These are phyloP conservation scores for Neofusicoccum laricinum DNA, from an alignment of 2,329 filamentous ascomycete genomes.

Conservation along the genomic window DNA sequence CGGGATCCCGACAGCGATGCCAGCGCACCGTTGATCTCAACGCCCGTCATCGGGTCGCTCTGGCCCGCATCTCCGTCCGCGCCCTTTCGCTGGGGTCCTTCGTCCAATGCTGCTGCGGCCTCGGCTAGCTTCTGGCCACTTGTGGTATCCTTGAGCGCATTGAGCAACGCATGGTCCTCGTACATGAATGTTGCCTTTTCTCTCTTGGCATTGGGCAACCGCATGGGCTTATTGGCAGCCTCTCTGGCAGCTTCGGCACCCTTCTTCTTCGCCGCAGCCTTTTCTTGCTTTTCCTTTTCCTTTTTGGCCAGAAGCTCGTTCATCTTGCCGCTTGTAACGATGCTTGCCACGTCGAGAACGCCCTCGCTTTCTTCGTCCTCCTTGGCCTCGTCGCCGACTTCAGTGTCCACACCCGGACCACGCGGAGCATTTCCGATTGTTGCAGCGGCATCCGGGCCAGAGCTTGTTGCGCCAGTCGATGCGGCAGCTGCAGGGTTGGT, in stretches of 20 bases:
- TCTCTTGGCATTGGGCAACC: conserved; percentile 70
- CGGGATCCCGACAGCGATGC: conserved; percentile 8
- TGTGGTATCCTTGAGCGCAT: conserved; percentile 52
- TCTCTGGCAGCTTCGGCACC: conserved; percentile 48
- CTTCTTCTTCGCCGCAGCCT: conserved; percentile 58
- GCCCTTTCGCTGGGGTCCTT: conserved; percentile 41
- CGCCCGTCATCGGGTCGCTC: conserved; percentile 25
- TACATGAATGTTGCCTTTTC: conserved; percentile 69
- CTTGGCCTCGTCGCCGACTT: conserved; percentile 51
- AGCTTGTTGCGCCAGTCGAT: conserved; percentile 52
- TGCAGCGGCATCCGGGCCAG: conserved; percentile 41
- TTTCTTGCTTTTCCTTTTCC: conserved; percentile 74
- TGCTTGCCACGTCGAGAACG: conserved; percentile 78
- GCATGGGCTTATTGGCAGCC: conserved; percentile 58
- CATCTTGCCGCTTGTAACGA: conserved; percentile 78
- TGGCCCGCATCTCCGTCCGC: conserved; percentile 28
- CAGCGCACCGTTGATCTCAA: conserved; percentile 28
- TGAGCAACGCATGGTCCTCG: conserved; percentile 61
- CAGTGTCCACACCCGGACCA: conserved; percentile 54
- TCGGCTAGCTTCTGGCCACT: conserved; percentile 47
- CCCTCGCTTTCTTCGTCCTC: conserved; percentile 63
- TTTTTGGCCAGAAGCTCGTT: conserved; percentile 80
- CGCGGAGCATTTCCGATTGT: conserved; percentile 47
- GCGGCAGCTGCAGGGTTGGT: conserved; percentile 56
- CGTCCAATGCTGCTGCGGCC: conserved; percentile 52